Percentiles rank a stretch among this genome's conserved stretches.
These are phyloP conservation scores for Verticillium dahliae DNA, from an alignment of 2,329 filamentous ascomycete species.

Conservation along the genomic window DNA sequence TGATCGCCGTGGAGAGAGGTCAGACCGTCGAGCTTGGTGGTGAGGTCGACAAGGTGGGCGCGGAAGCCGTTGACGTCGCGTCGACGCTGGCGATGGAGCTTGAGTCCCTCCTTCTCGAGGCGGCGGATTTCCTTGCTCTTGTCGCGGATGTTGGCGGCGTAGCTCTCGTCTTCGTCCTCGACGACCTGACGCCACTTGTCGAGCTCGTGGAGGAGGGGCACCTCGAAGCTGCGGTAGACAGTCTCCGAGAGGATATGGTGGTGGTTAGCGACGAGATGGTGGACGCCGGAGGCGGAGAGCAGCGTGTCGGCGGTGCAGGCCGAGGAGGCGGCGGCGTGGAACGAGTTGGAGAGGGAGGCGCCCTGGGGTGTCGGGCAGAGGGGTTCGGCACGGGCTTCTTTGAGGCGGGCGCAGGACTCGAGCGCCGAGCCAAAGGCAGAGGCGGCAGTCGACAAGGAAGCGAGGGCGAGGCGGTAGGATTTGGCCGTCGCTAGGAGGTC, in stretches of 20 bases:
- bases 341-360: constrained; percentile 37
- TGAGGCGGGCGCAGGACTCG: constrained; percentile 61
- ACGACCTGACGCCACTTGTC: constrained; percentile 58
- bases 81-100: constrained; percentile 52
- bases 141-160: constrained; percentile 46
- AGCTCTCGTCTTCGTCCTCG: constrained; percentile 57
- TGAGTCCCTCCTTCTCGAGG: constrained; percentile 59
- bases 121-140: constrained; percentile 55
- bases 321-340: constrained; percentile 33
- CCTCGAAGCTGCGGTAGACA: constrained; percentile 62
- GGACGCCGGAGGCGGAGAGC: constrained; percentile 56
- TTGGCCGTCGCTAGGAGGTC: constrained; percentile 57
- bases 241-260: constrained; percentile 64
- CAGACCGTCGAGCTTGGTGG: constrained; percentile 54
- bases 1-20: constrained; percentile 55
- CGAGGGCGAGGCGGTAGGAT: constrained; percentile 55
- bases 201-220: constrained; percentile 62
- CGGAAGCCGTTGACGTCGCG: constrained; percentile 57
- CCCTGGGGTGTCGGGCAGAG: constrained; percentile 30
- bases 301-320: constrained; percentile 58
- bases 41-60: constrained; percentile 57
- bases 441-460: constrained; percentile 52
- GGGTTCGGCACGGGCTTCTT: constrained; percentile 57
- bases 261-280: constrained; percentile 63
- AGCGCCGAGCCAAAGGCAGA: constrained; percentile 59